Evolutionary conservation across 2,329 filamentous ascomycete genomes (phyloP).

Genomic region (Penicillium sp.): DNA sequence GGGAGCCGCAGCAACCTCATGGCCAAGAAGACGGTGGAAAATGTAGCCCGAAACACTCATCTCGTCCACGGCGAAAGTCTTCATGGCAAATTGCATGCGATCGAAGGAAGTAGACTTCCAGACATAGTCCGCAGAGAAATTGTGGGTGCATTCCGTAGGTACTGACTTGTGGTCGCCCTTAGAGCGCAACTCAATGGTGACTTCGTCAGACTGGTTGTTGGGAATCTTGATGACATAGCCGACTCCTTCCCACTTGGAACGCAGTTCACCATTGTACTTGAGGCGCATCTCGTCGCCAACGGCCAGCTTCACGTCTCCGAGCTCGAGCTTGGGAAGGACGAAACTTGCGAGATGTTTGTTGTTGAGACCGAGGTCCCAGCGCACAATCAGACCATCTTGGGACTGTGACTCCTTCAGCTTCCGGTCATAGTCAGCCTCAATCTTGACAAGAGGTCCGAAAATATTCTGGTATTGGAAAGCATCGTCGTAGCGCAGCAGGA

Average conservation of each 20-base stretch:
- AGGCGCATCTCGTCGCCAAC: constrained; percentile 98
- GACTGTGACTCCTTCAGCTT: constrained; percentile 98
- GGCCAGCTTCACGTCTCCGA: constrained; percentile 94
- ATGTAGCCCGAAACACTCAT: constrained; percentile 98
- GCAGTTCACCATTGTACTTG: constrained; percentile 90
- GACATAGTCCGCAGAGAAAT: constrained; percentile 97
- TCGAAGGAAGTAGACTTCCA: constrained; percentile 99
- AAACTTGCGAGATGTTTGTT: constrained; percentile 97
- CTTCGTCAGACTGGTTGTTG: constrained; percentile 97
- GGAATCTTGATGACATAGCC: constrained; percentile 99
- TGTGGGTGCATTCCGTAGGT: constrained; percentile 91
- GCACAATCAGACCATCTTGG: constrained; percentile 88
- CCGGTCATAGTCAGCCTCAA: constrained; percentile 98
- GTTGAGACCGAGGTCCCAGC: constrained; percentile 93
- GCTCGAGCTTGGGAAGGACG: constrained; percentile 90
- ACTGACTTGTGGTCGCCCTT: constrained; percentile 95
- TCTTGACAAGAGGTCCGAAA: constrained; percentile 95
- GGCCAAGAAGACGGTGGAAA: constrained; percentile 91
- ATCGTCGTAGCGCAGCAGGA: constrained; percentile 90
- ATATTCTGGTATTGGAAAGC: constrained; percentile 99
- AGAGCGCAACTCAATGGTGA: constrained; percentile 87
- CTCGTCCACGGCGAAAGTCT: constrained; percentile 95
- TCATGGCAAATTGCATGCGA: constrained; percentile 98
- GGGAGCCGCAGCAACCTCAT: constrained; percentile 87
- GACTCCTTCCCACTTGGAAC: constrained; percentile 90